Percentiles rank a stretch among this genome's conserved stretches.
Conservation (phyloP, 2,329 filamentous ascomycete genomes). For the Zalaria obscura region DNA sequence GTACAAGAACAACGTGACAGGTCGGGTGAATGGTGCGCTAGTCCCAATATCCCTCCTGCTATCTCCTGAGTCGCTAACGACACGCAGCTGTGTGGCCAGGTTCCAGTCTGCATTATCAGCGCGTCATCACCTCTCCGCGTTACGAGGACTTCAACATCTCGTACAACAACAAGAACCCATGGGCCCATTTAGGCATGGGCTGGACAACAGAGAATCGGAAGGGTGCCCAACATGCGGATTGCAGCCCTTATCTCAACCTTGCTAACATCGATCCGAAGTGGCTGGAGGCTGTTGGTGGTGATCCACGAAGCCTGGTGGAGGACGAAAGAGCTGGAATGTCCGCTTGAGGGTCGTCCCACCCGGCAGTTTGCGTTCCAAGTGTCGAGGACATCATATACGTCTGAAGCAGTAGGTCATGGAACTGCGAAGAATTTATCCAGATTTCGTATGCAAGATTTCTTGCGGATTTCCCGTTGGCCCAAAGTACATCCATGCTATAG, state of each 20-base stretch:
- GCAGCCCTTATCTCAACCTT: conserved; percentile 23
- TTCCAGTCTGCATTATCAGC: conserved; percentile 33
- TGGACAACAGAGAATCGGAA: conserved; percentile 17
- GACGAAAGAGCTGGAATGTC: background rate
- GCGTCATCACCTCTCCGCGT: conserved; percentile 23
- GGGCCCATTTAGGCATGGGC: conserved; percentile 29
- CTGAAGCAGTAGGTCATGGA: too few relatives aligned
- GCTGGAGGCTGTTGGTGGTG: conserved; percentile 17
- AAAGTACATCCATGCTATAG: background rate
- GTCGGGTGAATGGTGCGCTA: conserved; percentile 22
- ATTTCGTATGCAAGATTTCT: too few relatives aligned
- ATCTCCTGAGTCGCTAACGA: background rate
- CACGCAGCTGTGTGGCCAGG: conserved; percentile 35
- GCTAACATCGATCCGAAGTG: conserved; percentile 30
- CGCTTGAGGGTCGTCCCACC: too few relatives aligned
- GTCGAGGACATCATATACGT: too few relatives aligned
- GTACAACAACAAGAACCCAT: conserved; percentile 25
- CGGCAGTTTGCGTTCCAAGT: too few relatives aligned
- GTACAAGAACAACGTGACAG: conserved; percentile 34
- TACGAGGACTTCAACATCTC: conserved; percentile 31
- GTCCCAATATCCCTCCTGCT: background rate
- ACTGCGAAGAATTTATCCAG: too few relatives aligned
- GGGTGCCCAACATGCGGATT: conserved; percentile 14
- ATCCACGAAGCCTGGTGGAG: background rate
- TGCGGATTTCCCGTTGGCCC: too few relatives aligned